phyloP scores from a whole-genome alignment of 192 early-diverging fungal genomes.

The Rhizophagus prolifer region DNA sequence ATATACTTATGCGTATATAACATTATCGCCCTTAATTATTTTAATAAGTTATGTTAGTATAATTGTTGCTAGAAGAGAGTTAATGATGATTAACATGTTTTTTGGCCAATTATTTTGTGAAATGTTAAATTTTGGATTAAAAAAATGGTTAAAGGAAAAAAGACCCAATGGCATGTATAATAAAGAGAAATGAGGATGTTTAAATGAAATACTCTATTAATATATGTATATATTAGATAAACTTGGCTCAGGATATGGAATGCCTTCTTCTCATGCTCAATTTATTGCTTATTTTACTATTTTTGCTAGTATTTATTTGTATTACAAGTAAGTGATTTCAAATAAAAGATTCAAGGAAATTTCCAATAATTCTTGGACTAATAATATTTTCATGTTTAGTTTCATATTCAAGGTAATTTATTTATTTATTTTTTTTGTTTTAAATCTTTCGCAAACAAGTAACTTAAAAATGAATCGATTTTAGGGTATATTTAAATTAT shows the following conservation, averaged over 20 bases:
- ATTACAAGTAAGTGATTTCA: neutral
- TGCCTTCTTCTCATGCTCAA: slow-evolving; percentile 83
- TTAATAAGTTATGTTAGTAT: slow-evolving; percentile 68
- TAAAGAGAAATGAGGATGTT: neutral
- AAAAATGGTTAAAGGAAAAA: slow-evolving; percentile 57
- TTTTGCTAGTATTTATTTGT: slow-evolving; percentile 36
- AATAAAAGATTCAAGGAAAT: slow-evolving; percentile 37
- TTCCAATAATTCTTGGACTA: slow-evolving; percentile 31
- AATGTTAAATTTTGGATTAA: slow-evolving; percentile 59
- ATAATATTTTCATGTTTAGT: slow-evolving; percentile 33
- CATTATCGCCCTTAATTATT: slow-evolving; percentile 65
- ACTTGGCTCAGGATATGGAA: slow-evolving; percentile 75
- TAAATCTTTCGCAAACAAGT: neutral
- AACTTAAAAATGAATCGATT: neutral
- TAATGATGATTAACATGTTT: slow-evolving; percentile 59
- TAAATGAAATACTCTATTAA: neutral
- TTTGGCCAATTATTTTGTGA: slow-evolving; percentile 74
- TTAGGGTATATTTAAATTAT: slow-evolving; percentile 69
- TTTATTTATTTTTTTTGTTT: neutral
- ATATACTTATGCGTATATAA: slow-evolving; percentile 60
- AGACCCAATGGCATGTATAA: slow-evolving; percentile 59
- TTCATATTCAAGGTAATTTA: slow-evolving; percentile 34
- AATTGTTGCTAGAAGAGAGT: slow-evolving; percentile 58
- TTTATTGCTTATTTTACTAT: slow-evolving; percentile 76
- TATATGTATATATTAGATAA: slow-evolving; percentile 46